Conservation (phyloP, 176 grass and related monocot genomes). For the Typha latifolia region DNA sequence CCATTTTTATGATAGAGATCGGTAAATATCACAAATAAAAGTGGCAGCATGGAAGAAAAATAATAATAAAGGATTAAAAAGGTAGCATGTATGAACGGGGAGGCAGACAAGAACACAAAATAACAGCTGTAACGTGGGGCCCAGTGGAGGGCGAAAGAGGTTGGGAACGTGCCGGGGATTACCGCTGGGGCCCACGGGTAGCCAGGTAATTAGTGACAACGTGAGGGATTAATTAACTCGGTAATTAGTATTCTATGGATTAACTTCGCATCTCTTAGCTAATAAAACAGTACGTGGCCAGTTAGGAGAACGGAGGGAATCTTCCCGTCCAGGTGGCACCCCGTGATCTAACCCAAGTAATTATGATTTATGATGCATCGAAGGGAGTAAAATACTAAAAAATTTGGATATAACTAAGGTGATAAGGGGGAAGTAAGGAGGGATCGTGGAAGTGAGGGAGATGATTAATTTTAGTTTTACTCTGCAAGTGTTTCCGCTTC, state of each 20-base stretch:
- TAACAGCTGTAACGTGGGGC: constrained; percentile 83
- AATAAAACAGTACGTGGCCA: constrained; percentile 1
- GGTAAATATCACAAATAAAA: constrained; percentile 4
- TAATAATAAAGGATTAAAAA: constrained; percentile 23
- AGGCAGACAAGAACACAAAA: constrained; percentile 85
- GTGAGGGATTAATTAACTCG: not conserved
- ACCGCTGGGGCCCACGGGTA: constrained; percentile 48
- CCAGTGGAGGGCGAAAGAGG: constrained; percentile 46
- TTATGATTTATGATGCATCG: constrained; percentile 69
- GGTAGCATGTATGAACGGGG: constrained; percentile 19
- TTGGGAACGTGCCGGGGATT: constrained; percentile 84
- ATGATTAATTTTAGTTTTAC: not conserved
- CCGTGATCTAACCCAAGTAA: constrained; percentile 36
- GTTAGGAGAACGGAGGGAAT: constrained; percentile 22
- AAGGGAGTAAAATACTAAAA: constrained; percentile 19
- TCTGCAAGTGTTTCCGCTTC: not conserved
- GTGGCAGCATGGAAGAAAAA: not conserved
- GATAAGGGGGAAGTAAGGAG: not conserved
- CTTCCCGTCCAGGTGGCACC: constrained; percentile 64
- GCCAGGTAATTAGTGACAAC: not conserved
- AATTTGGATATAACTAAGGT: not conserved
- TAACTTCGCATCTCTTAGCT: not conserved
- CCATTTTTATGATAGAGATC: not conserved
- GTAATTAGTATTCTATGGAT: not conserved
- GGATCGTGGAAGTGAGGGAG: not conserved